These are phyloP conservation scores for Mesembryanthemum crystallinum DNA, from an alignment of 148 eudicot genomes.

Conservation along the genomic window DNA sequence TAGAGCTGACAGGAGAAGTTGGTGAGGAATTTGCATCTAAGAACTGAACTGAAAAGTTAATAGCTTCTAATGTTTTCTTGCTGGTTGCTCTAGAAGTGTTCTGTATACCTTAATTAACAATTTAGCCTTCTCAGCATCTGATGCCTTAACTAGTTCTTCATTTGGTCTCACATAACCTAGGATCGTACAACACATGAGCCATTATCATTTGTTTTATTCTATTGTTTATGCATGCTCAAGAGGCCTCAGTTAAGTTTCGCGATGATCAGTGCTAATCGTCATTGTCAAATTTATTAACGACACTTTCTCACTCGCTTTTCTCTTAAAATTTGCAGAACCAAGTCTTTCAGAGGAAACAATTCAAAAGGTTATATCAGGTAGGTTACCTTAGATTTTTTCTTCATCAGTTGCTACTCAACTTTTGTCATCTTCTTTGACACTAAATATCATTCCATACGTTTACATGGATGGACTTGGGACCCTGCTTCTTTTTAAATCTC, in stretches of 20 bases:
- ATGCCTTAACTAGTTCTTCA: slow-evolving; percentile 51
- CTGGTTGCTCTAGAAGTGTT: slow-evolving; percentile 63
- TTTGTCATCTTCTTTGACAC: not conserved
- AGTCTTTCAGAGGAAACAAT: slow-evolving; percentile 73
- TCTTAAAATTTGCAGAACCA: slow-evolving; percentile 40
- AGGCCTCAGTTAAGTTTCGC: not conserved
- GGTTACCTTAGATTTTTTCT: slow-evolving; percentile 1
- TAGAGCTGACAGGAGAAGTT: slow-evolving; percentile 37
- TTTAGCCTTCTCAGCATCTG: slow-evolving; percentile 67
- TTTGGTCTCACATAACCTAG: slow-evolving; percentile 61
- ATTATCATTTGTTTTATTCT: not conserved
- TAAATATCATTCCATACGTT: not conserved
- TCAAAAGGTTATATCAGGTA: slow-evolving; percentile 79
- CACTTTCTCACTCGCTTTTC: slow-evolving; percentile 12
- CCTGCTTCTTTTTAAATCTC: not conserved
- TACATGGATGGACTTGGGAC: not conserved
- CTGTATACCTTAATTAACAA: slow-evolving; percentile 68
- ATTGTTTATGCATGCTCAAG: not conserved
- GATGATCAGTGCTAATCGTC: not conserved
- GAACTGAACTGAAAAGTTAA: slow-evolving; percentile 62
- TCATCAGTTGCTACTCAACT: not conserved
- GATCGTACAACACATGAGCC: not conserved
- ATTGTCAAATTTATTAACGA: not conserved
- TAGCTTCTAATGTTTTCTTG: slow-evolving; percentile 73
- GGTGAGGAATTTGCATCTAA: slow-evolving; percentile 65